These are phyloP conservation scores for Capsicum rhomboideum DNA, from an alignment of 257 asterid species.

Conservation along the genomic window DNA sequence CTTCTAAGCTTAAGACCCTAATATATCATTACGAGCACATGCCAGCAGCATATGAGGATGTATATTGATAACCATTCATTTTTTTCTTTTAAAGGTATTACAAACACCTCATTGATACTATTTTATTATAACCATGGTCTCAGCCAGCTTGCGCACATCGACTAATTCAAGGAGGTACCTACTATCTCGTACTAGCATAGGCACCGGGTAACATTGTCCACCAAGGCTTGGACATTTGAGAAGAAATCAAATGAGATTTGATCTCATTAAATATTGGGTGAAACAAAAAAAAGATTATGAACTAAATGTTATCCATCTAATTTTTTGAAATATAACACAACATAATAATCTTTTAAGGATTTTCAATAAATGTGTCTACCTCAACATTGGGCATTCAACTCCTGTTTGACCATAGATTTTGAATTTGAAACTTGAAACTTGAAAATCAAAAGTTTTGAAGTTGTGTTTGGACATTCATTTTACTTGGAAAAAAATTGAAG, in stretches of 20 bases:
- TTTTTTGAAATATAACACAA: not conserved
- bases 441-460: too few relatives aligned
- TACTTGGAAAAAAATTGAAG: too few relatives aligned
- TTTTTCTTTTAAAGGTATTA: not conserved
- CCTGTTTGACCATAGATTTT: too few relatives aligned
- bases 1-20: not conserved
- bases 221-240: too few relatives aligned
- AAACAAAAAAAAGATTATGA: not conserved
- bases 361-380: not conserved
- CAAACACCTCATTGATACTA: not conserved
- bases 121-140: not conserved
- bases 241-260: too few relatives aligned
- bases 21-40: not conserved
- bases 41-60: not conserved
- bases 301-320: not conserved
- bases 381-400: not conserved
- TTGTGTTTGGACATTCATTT: too few relatives aligned
- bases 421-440: too few relatives aligned
- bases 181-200: too few relatives aligned
- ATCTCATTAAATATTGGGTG: too few relatives aligned
- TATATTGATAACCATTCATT: not conserved
- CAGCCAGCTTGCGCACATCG: not conserved
- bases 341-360: not conserved
- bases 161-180: not conserved
- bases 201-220: too few relatives aligned